These are phyloP conservation scores for Geranium rotundifolium DNA, from an alignment of 345 rosid species.

Conservation along the genomic window DNA sequence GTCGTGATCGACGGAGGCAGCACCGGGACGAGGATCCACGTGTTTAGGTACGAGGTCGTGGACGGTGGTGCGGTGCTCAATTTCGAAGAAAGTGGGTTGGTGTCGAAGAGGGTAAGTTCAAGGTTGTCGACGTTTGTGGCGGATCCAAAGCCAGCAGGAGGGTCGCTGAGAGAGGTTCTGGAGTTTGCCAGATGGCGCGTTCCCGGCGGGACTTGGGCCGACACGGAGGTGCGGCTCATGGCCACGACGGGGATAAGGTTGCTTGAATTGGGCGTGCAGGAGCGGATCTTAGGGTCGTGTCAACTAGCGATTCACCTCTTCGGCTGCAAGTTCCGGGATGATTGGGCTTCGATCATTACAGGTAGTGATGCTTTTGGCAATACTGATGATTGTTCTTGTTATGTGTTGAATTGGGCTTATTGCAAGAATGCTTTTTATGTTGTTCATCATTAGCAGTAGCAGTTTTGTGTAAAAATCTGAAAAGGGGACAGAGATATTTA, in stretches of 20 bases:
- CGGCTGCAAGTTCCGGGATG: constrained; percentile 54
- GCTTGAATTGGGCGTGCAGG: constrained; percentile 38
- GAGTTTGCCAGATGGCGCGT: constrained; percentile 50
- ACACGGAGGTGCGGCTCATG: constrained; percentile 77
- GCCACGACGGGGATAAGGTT: constrained; percentile 90
- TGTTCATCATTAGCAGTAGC: too few species aligned
- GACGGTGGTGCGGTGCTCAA: constrained; percentile 31
- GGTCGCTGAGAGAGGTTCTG: constrained; percentile 45
- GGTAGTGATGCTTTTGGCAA: constrained; percentile 26
- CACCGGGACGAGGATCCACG: constrained; percentile 71
- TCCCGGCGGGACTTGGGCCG: constrained; percentile 43
- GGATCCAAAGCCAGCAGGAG: constrained; percentile 42
- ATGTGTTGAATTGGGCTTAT: too few species aligned
- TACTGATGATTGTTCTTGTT: too few species aligned
- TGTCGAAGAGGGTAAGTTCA: constrained; percentile 55
- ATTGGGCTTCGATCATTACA: constrained; percentile 72
- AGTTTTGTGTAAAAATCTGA: too few species aligned
- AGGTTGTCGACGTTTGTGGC: constrained; percentile 61
- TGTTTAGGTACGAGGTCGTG: constrained; percentile 29
- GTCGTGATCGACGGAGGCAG: constrained; percentile 79
- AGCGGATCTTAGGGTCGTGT: constrained; percentile 42
- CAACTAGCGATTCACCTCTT: constrained; percentile 44
- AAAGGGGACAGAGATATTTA: too few species aligned
- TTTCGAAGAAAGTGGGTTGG: constrained; percentile 27
- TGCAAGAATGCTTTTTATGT: too few species aligned